phyloP scores from a whole-genome alignment of 179 eudicot genomes.

The Beta macrorhiza region DNA sequence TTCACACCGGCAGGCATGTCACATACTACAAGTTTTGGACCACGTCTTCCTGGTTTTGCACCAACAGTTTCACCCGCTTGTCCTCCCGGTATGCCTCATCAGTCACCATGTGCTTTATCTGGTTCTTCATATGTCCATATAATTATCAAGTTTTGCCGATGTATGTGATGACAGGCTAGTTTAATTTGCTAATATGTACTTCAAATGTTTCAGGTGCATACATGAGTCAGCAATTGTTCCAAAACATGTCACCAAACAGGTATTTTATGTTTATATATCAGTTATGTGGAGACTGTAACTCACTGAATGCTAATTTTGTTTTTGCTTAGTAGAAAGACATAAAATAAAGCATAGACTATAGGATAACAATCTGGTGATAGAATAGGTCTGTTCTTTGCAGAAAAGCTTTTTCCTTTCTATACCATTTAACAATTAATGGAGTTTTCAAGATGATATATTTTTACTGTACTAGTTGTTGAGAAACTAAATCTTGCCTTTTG shows the following conservation, averaged over 20 bases:
- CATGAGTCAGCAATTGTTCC: conserved; percentile 37
- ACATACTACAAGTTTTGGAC: conserved; percentile 21
- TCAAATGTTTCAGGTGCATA: conserved; percentile 45
- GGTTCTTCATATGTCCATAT: conserved; percentile 9
- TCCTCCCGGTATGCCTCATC: conserved; percentile 22
- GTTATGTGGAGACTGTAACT: not conserved
- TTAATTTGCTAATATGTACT: not conserved
- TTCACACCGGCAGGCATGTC: conserved; percentile 35
- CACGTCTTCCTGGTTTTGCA: conserved; percentile 30
- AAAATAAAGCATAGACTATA: no score
- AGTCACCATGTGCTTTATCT: conserved; percentile 26
- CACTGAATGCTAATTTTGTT: not conserved
- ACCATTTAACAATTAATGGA: no score
- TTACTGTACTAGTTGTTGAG: no score
- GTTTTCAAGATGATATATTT: no score
- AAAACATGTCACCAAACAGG: conserved; percentile 42
- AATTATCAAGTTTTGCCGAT: not conserved
- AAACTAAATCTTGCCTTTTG: no score
- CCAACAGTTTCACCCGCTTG: conserved; percentile 34
- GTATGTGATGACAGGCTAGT: not conserved
- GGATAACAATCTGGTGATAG: no score
- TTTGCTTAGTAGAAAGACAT: not conserved
- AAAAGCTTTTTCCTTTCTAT: no score
- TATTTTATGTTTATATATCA: conserved; percentile 16
- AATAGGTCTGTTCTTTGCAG: no score